Evolutionary conservation across 139 green algal species (phyloP), one percentile per base, ranked within the genome.

Genomic region (Bryopsis sp.): DNA sequence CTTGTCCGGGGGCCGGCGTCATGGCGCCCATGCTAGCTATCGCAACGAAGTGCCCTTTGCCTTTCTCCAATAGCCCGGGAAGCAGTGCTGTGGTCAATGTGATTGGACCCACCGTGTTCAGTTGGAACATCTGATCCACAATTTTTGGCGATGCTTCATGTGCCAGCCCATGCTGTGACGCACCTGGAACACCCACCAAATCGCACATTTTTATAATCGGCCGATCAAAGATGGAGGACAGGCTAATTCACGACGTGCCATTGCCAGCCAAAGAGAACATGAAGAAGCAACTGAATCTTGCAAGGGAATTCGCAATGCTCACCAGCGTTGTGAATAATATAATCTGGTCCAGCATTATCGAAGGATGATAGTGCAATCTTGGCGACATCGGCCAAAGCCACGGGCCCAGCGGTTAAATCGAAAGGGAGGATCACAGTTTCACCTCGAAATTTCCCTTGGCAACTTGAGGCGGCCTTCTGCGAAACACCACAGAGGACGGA

Each of bases 61-160:
- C 63, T 48, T 73, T 72, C 0, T n/a, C 19, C 58, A 91, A 47
- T 75, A 92, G 78, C 39, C 72, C 34, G 3, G 88, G 89, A 57
- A 95, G 81, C 29, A 74, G 63, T 5, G 85, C 87, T 3, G 81
- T 72, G 0, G 85, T 89, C 2, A 95, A 73, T 6, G 72, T 77
- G 58, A 95, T 91, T 46, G 84, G 82, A 77, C 81, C 74, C 1
- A 90, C 48, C 2, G 86, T 72, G 76, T 95, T 95, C n/a, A 91
- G 69, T 6, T 68, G 47, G 43, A 95, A 74, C 48, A 95, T 72
- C 22, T 61, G 22, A 1, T 86, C 72, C 26, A 86, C 79, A 7
- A 93, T 79, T 2, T 82, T 67, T 6, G 61, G 6, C 0, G 35
- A 78, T 15, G 82, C 89, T 59, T 91, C 82, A 34, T 84, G 70